Evolutionary conservation across 2,329 filamentous ascomycete genomes (phyloP).

Genomic region (Rutstroemia sp.): DNA sequence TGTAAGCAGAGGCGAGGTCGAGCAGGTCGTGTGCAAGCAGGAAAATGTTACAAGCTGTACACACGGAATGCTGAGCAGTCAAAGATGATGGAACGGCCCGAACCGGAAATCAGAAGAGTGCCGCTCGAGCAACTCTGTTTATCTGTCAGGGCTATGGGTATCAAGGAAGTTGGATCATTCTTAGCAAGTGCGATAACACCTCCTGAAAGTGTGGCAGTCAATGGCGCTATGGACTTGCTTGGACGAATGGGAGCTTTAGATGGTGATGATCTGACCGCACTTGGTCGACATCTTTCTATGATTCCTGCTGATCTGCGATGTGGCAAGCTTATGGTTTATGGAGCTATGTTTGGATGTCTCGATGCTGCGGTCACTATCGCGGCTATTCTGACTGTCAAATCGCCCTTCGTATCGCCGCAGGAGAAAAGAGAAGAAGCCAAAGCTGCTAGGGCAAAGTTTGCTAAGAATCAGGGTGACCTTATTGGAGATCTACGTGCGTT

Average conservation of each 20-base stretch:
- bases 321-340: constrained; percentile 92
- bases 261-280: constrained; percentile 77
- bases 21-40: constrained; percentile 85
- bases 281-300: constrained; percentile 89
- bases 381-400: constrained; percentile 81
- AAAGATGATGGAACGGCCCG: constrained; percentile 80
- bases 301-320: constrained; percentile 90
- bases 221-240: constrained; percentile 73
- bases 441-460: constrained; percentile 67
- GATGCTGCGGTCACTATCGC: constrained; percentile 85
- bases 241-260: constrained; percentile 83
- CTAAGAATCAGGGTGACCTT: constrained; percentile 73
- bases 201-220: constrained; percentile 76
- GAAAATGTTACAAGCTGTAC: constrained; percentile 92
- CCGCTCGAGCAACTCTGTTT: constrained; percentile 91
- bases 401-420: constrained; percentile 77
- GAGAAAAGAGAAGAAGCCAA: constrained; percentile 79
- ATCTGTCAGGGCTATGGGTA: constrained; percentile 91
- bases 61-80: constrained; percentile 72
- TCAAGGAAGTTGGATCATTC: constrained; percentile 73
- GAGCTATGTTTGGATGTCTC: constrained; percentile 85
- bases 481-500: constrained; percentile 81
- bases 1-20: constrained; percentile 91
- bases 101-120: constrained; percentile 89
- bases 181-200: constrained; percentile 82